Evolutionary conservation across 805 yeast genomes (phyloP), one percentile per base, ranked within the genome.

Genomic region (Clavispora fructus): DNA sequence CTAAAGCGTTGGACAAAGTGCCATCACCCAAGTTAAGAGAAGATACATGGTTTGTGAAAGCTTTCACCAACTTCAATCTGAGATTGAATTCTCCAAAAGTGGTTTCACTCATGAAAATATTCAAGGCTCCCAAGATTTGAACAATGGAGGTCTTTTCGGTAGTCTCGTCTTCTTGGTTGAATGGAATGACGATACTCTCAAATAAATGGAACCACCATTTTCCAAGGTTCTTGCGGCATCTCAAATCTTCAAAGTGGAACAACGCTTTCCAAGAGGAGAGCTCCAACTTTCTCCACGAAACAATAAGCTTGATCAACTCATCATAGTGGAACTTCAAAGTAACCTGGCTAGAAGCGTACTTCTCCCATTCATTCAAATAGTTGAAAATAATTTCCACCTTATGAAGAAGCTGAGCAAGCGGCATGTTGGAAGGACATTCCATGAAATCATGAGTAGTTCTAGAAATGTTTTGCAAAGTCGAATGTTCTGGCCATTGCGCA

Each of bases 121-220:
- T 86, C 50, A 94, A 68, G 0, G 94, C 86, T 2, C 82, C 45
- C 58, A 42, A 80, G 63, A 71, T 52, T 32, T 57, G 57, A 10
- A 52, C 54, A 6, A 54, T 46, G 1, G 49, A 51, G 1, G 55
- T 47, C 25, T 53, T 56, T 33, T 57, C 60, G 13, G 69, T 62
- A 6, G 6, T 2, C 33, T 40, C 45, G 9, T 30, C 41, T 7
- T 41, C 50, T 3, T 39, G 23, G 11, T 19, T 39, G 7, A 67
- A 57, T 6, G 82, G 81, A 13, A 83, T 59, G 33, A 86, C 68
- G n/a, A 90, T 75, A 9, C 83, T 80, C 61, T 94, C 98, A 60
- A 84, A 94, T 41, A 94, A 69, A 60, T 90, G 81, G 68, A 83
- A 94, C 95, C 97, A 92, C 94, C 96, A 90, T 53, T 80, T 80